Percentiles rank a stretch among this genome's conserved stretches.
Evolutionary conservation across 768 basidiomycete genomes (phyloP).

Genomic region (Dentipellis fragilis): DNA sequence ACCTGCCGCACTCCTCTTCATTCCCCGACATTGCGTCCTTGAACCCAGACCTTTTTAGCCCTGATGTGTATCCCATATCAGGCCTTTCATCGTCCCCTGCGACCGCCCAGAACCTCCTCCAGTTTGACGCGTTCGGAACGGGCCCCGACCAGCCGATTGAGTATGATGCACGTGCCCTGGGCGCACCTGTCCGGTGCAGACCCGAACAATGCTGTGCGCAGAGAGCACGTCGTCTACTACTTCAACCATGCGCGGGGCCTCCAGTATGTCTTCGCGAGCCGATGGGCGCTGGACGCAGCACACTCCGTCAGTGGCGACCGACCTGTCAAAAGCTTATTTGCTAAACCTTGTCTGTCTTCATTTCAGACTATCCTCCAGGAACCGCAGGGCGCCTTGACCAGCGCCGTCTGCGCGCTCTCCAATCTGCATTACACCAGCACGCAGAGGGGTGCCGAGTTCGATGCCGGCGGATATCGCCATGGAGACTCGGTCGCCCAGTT

Average conservation of each 20-base stretch:
- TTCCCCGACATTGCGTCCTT: neutral
- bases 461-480: conserved; percentile 3
- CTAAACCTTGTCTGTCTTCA: neutral
- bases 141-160: conserved; percentile 3
- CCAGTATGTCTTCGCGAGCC: conserved; percentile 57
- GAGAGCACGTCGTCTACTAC: conserved; percentile 48
- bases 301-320: conserved; percentile 41
- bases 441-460: conserved; percentile 3
- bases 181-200: neutral
- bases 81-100: neutral
- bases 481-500: conserved; percentile 9
- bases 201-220: conserved; percentile 9
- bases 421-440: conserved; percentile 8
- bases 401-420: conserved; percentile 12
- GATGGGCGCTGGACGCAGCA: conserved; percentile 51
- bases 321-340: neutral
- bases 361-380: conserved; percentile 7
- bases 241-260: conserved; percentile 61
- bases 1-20: neutral
- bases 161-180: conserved; percentile 6
- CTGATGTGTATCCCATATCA: neutral
- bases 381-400: conserved; percentile 7
- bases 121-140: conserved; percentile 7
- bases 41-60: neutral
- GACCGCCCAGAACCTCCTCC: neutral